Base-by-base conservation (phyloP, 129 eudicot genomes). In the Sambucus nigra region DNA sequence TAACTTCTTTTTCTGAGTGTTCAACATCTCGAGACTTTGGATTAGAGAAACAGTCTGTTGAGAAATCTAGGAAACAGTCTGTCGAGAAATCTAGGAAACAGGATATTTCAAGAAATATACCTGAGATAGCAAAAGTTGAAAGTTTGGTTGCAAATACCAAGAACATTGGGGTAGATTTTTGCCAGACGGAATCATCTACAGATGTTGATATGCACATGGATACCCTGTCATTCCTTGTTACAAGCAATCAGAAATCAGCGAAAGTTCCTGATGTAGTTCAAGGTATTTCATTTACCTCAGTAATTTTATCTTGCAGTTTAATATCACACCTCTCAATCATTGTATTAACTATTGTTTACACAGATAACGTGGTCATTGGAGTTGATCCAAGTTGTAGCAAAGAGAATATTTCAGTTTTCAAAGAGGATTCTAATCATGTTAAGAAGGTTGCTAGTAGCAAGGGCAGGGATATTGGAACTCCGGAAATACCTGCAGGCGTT, bases 1-100 rank as follows among this genome's bases (percentile, higher is more conserved):
- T 76, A 19, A 61, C 70, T 49, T 73, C 82, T 54, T 73, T 63
- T 40, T 74, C 83, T 23, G 61, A 72, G 50, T 70, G 67, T 56
- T 35, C 74, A 26, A 61, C 67, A 19, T 40, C 51, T n/a, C 63
- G 63, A 58, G 63, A 55, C 26, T 23, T 31, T 53, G 70, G 42
- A 31, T 32, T 46, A 18, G 61, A 21, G 18, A 69, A 57, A 22
- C 65, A 54, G 61, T 65, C 65, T 32, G 63, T 63, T 53, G 69
- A 74, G 58, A 67, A 48, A 48, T 44, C 74, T 66, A 75, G 39
- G 71, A 77, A 52, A 61, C 53, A 15, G 17, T 65, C 65, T 32
- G 63, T 63, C 49, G 69, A 74, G 58, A 67, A 48, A 48, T 44
- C 74, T 66, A 75, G 39, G 71, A 77, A 52, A 61, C 53, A 15